These are phyloP conservation scores for Clarireedia sp. DNA, from an alignment of 2,329 filamentous ascomycete species.

Conservation along the genomic window DNA sequence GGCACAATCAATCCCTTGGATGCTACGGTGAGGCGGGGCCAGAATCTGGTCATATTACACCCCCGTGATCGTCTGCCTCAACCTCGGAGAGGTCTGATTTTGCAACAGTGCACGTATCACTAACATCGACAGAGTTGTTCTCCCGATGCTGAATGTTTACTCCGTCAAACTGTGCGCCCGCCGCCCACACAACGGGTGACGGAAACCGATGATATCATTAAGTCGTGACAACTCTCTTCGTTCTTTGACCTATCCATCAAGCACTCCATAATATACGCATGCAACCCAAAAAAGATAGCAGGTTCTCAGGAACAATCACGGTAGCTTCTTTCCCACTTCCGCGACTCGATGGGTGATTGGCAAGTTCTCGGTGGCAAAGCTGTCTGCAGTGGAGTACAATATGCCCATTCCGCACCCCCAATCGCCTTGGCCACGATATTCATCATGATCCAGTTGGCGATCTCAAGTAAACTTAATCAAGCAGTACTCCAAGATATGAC, in stretches of 20 bases:
- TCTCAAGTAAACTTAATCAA: slow-evolving; percentile 2
- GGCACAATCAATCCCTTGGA: background rate
- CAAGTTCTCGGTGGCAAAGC: slow-evolving; percentile 5
- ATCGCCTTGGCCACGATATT: slow-evolving; percentile 8
- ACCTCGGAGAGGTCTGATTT: background rate
- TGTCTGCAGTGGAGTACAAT: slow-evolving; percentile 1
- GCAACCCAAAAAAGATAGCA: slow-evolving; percentile 1
- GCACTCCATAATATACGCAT: background rate
- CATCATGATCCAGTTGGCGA: slow-evolving; percentile 3
- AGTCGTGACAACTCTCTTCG: background rate
- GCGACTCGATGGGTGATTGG: background rate
- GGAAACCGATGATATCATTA: background rate
- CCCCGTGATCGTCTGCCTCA: background rate
- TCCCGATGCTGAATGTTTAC: no score
- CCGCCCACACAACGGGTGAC: background rate
- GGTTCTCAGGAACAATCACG: slow-evolving; percentile 7
- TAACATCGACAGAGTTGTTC: no score
- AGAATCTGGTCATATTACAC: background rate
- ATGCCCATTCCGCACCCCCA: slow-evolving; percentile 1
- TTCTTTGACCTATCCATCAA: background rate
- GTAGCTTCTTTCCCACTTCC: background rate
- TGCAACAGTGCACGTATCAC: no score
- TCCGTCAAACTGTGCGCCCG: background rate
- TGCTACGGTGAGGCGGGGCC: slow-evolving; percentile 3
- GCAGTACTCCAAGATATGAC: background rate